A percentile compares a stretch with the other conserved stretches of the same genome.
Conservation (phyloP, 371 early-diverging fungal genomes). For the Zychaea mexicana region DNA sequence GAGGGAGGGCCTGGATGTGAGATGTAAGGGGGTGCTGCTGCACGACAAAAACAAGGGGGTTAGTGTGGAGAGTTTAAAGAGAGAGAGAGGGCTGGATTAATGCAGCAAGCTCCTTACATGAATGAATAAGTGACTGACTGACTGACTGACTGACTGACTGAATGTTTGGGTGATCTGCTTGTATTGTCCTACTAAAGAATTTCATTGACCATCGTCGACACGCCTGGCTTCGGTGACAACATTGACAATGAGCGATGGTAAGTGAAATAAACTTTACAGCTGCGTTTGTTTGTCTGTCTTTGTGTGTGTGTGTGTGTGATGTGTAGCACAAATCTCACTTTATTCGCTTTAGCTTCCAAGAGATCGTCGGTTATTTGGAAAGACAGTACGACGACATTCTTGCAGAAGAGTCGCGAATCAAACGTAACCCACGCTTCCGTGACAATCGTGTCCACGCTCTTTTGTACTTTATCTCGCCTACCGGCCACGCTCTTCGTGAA, state of each 20-base stretch:
- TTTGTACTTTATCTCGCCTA: constrained; percentile 96
- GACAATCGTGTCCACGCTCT: constrained; percentile 98
- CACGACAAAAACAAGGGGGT: background rate
- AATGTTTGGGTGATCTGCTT: too few relatives aligned
- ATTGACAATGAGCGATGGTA: constrained; percentile 81
- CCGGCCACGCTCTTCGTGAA: constrained; percentile 96
- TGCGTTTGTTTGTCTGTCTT: background rate
- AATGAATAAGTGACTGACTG: too few relatives aligned
- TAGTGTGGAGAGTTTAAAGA: too few relatives aligned
- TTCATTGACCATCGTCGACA: constrained; percentile 88
- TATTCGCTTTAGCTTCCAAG: constrained; percentile 56
- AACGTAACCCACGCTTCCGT: constrained; percentile 96
- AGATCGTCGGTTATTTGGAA: constrained; percentile 93
- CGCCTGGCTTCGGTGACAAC: constrained; percentile 96
- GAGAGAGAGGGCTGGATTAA: background rate
- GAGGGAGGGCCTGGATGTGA: background rate
- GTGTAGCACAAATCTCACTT: background rate
- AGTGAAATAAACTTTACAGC: background rate
- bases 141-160: too few relatives aligned
- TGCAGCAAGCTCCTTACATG: constrained; percentile 3
- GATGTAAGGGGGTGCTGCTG: background rate
- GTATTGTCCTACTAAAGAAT: constrained; percentile 29
- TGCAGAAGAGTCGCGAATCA: constrained; percentile 91
- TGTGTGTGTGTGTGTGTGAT: background rate
- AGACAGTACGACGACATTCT: constrained; percentile 94